phyloP scores from a whole-genome alignment of 345 rosid species.

The Gossypium stocksii region DNA sequence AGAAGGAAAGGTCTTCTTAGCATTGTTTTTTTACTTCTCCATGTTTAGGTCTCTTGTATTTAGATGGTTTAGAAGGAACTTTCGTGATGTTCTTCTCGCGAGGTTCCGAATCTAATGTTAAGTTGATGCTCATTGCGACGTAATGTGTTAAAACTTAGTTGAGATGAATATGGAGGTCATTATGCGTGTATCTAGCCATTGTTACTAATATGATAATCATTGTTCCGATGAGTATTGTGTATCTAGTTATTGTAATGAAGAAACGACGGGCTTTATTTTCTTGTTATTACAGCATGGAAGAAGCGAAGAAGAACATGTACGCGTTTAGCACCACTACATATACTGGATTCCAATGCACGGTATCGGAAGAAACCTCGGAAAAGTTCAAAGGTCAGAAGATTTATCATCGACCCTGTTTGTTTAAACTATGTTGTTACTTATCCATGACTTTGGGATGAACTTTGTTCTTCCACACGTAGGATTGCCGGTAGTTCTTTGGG shows the following conservation, averaged over 20 bases:
- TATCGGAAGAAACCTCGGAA: constrained; percentile 72
- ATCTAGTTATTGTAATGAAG: background rate
- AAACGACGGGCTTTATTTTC: background rate
- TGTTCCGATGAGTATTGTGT: background rate
- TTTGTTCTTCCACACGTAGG: constrained; percentile 36
- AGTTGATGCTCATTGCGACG: background rate
- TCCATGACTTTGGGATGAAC: background rate
- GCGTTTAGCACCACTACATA: constrained; percentile 17
- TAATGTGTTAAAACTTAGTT: background rate
- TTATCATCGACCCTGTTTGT: background rate
- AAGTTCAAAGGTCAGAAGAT: constrained; percentile 64
- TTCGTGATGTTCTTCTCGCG: background rate
- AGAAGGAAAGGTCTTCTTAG: background rate
- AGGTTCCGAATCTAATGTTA: background rate
- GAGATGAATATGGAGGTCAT: background rate
- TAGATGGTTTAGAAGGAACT: background rate
- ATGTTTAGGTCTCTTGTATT: background rate
- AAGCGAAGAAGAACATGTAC: no score
- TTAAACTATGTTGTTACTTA: background rate
- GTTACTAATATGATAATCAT: background rate
- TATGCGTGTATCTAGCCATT: background rate
- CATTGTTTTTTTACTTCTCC: background rate
- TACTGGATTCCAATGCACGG: constrained; percentile 89
- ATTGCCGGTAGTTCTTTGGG: constrained; percentile 96
- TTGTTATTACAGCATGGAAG: background rate